Conservation (phyloP, 768 basidiomycete genomes). For the Daedaleopsis sinensis region DNA sequence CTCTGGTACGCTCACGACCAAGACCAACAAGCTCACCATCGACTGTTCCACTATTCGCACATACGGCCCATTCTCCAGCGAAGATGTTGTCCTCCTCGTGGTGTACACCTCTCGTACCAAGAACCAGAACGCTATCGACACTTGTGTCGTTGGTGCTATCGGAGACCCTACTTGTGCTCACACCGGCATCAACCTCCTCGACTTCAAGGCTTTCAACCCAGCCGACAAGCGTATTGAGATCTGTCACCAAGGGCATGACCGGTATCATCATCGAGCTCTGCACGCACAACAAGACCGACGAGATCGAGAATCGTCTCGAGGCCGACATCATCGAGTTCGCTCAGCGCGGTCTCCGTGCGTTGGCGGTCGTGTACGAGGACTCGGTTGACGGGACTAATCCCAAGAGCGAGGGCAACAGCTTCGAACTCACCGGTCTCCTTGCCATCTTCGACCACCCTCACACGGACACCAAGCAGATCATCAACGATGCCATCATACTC, state of each 20-base stretch:
- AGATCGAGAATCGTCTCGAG: constrained; percentile 89
- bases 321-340: constrained; percentile 97
- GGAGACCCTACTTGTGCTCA: constrained; percentile 77
- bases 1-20: constrained; percentile 97
- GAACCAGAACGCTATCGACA: constrained; percentile 98
- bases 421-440: constrained; percentile 95
- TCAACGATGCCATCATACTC: constrained; percentile 93
- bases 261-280: constrained; percentile 98
- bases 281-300: constrained; percentile 95
- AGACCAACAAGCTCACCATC: constrained; percentile 99
- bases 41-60: constrained; percentile 90
- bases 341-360: constrained; percentile 92
- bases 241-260: constrained; percentile 99
- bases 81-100: constrained; percentile 91
- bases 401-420: constrained; percentile 92
- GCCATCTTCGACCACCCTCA: constrained; percentile 98
- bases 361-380: constrained; percentile 97
- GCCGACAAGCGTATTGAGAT: constrained; percentile 99
- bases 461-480: constrained; percentile 98
- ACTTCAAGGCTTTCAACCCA: constrained; percentile 99
- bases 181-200: constrained; percentile 91
- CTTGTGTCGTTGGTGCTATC: constrained; percentile 80
- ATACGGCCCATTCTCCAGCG: constrained; percentile 85
- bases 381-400: constrained; percentile 76
- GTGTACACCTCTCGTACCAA: constrained; percentile 97